Conservation (phyloP, 2,329 filamentous ascomycete species). For the Coleophoma cylindrospora region DNA sequence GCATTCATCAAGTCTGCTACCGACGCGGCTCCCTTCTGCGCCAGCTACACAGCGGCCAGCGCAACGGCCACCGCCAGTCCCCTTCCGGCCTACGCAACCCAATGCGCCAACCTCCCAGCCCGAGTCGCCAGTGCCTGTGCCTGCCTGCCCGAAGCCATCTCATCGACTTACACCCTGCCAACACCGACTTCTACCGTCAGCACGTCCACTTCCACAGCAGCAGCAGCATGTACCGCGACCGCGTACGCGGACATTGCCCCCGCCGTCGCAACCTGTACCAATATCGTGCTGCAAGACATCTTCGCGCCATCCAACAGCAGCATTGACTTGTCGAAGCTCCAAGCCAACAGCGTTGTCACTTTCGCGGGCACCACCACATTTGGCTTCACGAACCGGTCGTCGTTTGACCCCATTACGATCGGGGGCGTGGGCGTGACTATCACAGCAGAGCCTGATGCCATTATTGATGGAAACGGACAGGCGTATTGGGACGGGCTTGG, state of each 20-base stretch:
- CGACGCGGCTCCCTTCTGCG: neutral
- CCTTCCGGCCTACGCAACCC: neutral
- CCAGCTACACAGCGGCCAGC: neutral
- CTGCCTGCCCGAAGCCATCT: neutral
- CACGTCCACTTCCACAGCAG: neutral
- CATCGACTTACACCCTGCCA: neutral
- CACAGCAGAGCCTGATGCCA: constrained; percentile 42
- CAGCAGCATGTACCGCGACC: constrained; percentile 44
- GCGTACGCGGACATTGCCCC: constrained; percentile 40
- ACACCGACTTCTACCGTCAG: neutral
- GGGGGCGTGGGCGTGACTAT: constrained; percentile 53
- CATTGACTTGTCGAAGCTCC: constrained; percentile 49
- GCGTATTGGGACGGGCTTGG: constrained; percentile 60
- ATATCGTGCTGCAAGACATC: constrained; percentile 49
- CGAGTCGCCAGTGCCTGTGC: neutral
- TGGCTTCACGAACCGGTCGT: constrained; percentile 18
- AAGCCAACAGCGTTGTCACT: constrained; percentile 46
- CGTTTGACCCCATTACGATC: constrained; percentile 33
- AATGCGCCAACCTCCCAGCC: neutral
- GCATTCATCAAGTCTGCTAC: neutral
- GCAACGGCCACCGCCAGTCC: neutral
- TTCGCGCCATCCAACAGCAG: constrained; percentile 51
- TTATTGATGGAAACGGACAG: constrained; percentile 52
- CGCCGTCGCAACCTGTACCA: constrained; percentile 45
- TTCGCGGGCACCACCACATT: constrained; percentile 55